Conservation (phyloP, 495 filamentous ascomycete genomes). For the Platismatia glauca region DNA sequence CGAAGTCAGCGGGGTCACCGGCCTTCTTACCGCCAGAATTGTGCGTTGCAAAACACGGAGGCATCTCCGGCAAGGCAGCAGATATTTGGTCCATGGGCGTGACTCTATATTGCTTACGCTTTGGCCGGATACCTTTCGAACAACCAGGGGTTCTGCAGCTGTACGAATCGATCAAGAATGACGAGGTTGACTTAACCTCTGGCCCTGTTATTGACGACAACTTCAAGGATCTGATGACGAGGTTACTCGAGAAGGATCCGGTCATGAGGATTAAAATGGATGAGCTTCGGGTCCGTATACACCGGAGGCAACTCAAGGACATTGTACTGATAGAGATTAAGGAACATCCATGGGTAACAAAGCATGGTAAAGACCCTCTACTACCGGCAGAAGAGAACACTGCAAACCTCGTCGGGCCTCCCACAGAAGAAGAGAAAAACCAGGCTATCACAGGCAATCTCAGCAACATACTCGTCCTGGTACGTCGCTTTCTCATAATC, state of each 20-base stretch:
- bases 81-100: conserved; percentile 99
- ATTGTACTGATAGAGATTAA: conserved; percentile 31
- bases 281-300: conserved; percentile 60
- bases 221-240: conserved; percentile 59
- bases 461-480: conserved; percentile 71
- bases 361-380: conserved; percentile 66
- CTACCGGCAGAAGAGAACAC: conserved; percentile 82
- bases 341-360: conserved; percentile 94
- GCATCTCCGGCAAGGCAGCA: conserved; percentile 78
- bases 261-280: conserved; percentile 70
- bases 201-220: conserved; percentile 38
- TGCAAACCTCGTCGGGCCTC: conserved; percentile 62
- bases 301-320: background rate
- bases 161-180: conserved; percentile 75
- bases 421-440: conserved; percentile 83
- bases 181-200: conserved; percentile 33
- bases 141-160: conserved; percentile 69
- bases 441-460: conserved; percentile 85
- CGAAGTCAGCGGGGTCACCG: conserved; percentile 89
- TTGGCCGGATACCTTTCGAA: conserved; percentile 80
- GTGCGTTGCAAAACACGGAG: conserved; percentile 79
- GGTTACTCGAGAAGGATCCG: conserved; percentile 68
- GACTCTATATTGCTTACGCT: conserved; percentile 84
- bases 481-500: conserved; percentile 36
- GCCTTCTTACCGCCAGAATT: conserved; percentile 92